A percentile compares a stretch with the other conserved stretches of the same genome.
These are phyloP conservation scores for Clonostachys rhizophaga DNA, from an alignment of 2,329 filamentous ascomycete species.

Conservation along the genomic window DNA sequence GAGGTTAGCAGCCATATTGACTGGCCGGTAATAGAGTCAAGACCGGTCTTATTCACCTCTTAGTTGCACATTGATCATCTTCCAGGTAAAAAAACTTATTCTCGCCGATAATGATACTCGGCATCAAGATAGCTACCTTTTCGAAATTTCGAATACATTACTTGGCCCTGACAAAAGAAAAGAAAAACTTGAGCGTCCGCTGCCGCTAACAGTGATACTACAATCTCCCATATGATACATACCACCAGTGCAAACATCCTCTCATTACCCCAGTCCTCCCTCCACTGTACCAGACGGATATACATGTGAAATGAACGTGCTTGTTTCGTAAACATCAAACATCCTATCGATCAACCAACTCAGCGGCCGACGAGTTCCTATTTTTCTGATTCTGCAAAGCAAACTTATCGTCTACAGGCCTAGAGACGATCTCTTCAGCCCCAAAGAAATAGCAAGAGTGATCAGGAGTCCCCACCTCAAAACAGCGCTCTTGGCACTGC, in stretches of 20 bases:
- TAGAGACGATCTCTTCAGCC: constrained; percentile 24
- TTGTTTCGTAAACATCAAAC: not conserved
- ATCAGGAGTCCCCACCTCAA: constrained; percentile 41
- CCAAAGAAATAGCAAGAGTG: constrained; percentile 18
- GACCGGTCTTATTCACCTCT: too few relatives aligned
- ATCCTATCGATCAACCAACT: not conserved
- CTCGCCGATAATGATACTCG: too few relatives aligned
- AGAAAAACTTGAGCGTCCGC: too few relatives aligned
- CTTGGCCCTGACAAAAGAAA: too few relatives aligned
- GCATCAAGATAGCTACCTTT: too few relatives aligned
- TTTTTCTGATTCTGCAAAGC: not conserved
- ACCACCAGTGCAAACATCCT: not conserved
- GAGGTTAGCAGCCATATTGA: constrained; percentile 37
- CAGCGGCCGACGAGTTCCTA: too few relatives aligned
- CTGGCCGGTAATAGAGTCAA: not conserved
- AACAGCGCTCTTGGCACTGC: constrained; percentile 42
- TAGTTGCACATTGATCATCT: too few relatives aligned
- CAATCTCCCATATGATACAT: not conserved
- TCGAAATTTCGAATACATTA: too few relatives aligned
- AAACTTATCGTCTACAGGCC: constrained; percentile 16
- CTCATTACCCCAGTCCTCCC: not conserved
- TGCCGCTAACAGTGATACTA: not conserved
- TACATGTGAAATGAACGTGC: constrained; percentile 4
- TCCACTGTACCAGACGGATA: too few relatives aligned
- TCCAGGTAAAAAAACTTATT: too few relatives aligned